Base-by-base conservation (phyloP, 2,329 filamentous ascomycete genomes). In the Botrytis squamosa region DNA sequence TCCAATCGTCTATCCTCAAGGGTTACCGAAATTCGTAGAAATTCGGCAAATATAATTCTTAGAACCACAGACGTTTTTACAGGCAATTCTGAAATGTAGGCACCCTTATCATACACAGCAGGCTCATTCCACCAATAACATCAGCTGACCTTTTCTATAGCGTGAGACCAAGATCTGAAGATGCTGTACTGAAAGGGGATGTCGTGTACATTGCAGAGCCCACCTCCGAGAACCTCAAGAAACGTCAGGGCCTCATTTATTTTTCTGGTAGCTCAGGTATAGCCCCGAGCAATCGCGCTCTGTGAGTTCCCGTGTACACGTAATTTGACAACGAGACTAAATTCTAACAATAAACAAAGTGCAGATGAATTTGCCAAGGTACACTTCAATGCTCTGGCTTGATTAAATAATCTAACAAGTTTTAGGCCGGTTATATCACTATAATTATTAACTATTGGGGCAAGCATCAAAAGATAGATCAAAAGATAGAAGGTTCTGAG, bases 281-380 rank as follows among this genome's bases (percentile, higher is more conserved):
- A 36, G 29, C 46, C 2, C 33, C 46, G 33, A n/a, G 25, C 22
- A 55, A 25, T 55, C 44, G 65, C 22, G 42, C 46, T n/a, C 65
- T 67, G 44, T 67, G 16, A 67, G 65, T 55, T n/a, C 3, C 29
- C 8, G 14, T 49, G 3, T 67, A 36, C 10, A 36, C n/a, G 8
- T n/a, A n/a, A 16, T 14, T 16, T 7, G 22, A 25, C 20, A 67
- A 14, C 22, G 18, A 20, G 29, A 22, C 44, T 4, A 4, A 16
- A 67, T 36, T 25, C 44, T 67, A 38, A 67, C 20, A 14, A 25
- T 20, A 0, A 9, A 6, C 5, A 55, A 36, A 55, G 65, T 55
- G 65, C 65, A 18, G 65, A 67, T 55, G 65, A 67, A 67, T 55
- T 33, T 49, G n/a, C 65, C 33, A 44, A 46, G n/a, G 46, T 55